Percentiles rank a stretch among this genome's conserved stretches.
Conservation (phyloP, 352 stramenopile genomes). For the Thraustotheca clavata region DNA sequence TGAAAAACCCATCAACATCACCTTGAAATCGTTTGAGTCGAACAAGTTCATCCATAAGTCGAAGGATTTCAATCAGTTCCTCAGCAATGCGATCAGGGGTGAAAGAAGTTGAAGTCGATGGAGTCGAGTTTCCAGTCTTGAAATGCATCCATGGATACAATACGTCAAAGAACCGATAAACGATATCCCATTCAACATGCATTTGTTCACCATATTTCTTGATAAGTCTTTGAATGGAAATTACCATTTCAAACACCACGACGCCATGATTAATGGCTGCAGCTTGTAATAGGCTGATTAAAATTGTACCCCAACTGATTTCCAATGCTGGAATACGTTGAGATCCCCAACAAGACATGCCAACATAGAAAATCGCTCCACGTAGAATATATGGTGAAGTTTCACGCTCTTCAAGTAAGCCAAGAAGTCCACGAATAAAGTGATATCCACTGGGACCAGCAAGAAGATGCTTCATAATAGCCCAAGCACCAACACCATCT, state of each 20-base stretch:
- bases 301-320: constrained; percentile 60
- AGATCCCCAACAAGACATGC: constrained; percentile 84
- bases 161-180: constrained; percentile 60
- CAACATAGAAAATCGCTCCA: constrained; percentile 79
- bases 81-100: constrained; percentile 46
- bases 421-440: constrained; percentile 56
- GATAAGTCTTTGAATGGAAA: constrained; percentile 76
- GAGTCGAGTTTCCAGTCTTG: constrained; percentile 8
- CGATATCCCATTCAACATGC: constrained; percentile 79
- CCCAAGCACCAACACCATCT: constrained; percentile 74
- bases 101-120: constrained; percentile 45
- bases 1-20: constrained; percentile 64
- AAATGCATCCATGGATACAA: constrained; percentile 53
- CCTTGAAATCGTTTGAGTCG: constrained; percentile 37
- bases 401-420: constrained; percentile 48
- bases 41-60: constrained; percentile 66
- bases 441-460: constrained; percentile 53
- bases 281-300: constrained; percentile 52
- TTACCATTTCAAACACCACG: constrained; percentile 81
- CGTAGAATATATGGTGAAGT: constrained; percentile 67
- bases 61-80: constrained; percentile 69
- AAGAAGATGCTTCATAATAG: constrained; percentile 70
- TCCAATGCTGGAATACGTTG: constrained; percentile 67
- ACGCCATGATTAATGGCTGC: constrained; percentile 62
- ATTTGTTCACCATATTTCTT: constrained; percentile 77